Conservation (phyloP, 768 basidiomycete species). For the Austroboletus eburneus region DNA sequence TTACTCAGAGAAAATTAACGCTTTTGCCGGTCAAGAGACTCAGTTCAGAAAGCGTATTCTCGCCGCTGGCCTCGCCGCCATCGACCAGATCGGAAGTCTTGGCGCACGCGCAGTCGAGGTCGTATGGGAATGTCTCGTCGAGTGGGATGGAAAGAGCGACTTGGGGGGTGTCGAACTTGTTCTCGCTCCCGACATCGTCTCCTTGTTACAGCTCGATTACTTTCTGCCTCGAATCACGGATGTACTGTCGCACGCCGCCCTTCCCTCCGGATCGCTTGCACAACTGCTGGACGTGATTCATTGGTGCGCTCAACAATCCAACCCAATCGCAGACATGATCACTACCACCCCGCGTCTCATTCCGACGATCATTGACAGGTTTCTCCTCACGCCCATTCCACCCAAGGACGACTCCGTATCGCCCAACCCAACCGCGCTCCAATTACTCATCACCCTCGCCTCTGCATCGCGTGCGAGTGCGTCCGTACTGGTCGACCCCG, state of each 20-base stretch:
- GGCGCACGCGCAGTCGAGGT: constrained; percentile 67
- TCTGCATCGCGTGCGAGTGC: constrained; percentile 69
- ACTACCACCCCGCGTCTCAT: constrained; percentile 50
- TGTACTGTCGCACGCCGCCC: constrained; percentile 36
- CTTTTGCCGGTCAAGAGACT: constrained; percentile 31
- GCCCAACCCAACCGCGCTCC: constrained; percentile 49
- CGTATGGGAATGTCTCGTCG: constrained; percentile 68
- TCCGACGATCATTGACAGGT: constrained; percentile 46
- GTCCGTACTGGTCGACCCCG: constrained; percentile 45
- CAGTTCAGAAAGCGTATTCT: constrained; percentile 59
- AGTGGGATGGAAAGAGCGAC: constrained; percentile 44
- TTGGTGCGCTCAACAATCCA: constrained; percentile 58
- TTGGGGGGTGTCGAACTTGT: constrained; percentile 44
- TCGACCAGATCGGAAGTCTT: constrained; percentile 61
- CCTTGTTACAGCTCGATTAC: constrained; percentile 33
- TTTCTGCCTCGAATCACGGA: constrained; percentile 50
- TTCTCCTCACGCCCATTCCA: constrained; percentile 53
- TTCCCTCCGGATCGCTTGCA: constrained; percentile 44
- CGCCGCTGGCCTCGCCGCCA: constrained; percentile 61
- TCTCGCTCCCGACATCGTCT: constrained; percentile 16
- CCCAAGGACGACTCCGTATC: constrained; percentile 27
- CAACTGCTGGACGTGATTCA: constrained; percentile 59
- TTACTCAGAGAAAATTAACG: not conserved
- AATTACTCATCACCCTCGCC: constrained; percentile 54
- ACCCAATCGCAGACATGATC: constrained; percentile 48